Evolutionary conservation across 257 asterid genomes (phyloP).

Genomic region (Striga asiatica): DNA sequence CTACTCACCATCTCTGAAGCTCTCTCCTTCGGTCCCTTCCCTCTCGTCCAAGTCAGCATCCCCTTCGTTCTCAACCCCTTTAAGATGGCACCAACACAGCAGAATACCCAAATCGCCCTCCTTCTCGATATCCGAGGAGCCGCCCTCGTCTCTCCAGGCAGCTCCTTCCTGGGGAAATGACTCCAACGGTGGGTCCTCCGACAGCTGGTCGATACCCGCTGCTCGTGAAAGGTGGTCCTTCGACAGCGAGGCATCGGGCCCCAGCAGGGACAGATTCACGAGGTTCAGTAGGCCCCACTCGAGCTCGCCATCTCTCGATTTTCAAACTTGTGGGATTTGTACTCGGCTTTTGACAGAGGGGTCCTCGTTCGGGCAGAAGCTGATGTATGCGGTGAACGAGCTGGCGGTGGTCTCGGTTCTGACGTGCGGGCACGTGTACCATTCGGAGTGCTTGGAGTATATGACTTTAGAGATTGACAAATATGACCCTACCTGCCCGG

Average conservation of each 20-base stretch:
- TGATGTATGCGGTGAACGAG: conserved; percentile 56
- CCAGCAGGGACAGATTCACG: conserved; percentile 44
- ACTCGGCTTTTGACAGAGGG: conserved; percentile 62
- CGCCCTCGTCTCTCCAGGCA: too few species aligned
- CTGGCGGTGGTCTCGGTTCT: conserved; percentile 80
- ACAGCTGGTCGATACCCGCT: conserved; percentile 73
- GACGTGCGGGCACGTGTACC: conserved; percentile 84
- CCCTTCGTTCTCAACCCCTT: conserved; percentile 64
- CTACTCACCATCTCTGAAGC: conserved; percentile 52
- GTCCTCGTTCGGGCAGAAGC: conserved; percentile 63
- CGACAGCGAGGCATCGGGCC: conserved; percentile 66
- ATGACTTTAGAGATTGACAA: conserved; percentile 77
- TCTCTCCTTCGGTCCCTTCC: conserved; percentile 64
- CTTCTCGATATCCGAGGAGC: conserved; percentile 26
- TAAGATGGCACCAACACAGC: conserved; percentile 65
- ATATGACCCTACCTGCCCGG: conserved; percentile 84
- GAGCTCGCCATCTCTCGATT: conserved; percentile 40
- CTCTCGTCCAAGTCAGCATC: conserved; percentile 56
- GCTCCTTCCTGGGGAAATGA: conserved; percentile 69
- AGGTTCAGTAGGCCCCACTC: conserved; percentile 50
- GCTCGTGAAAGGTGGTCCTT: conserved; percentile 84
- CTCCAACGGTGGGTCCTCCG: conserved; percentile 79
- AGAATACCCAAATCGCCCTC: conserved; percentile 67
- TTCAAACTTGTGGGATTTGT: conserved; percentile 80
- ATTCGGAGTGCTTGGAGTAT: conserved; percentile 87